These are phyloP conservation scores for Glycine soja DNA, from an alignment of 306 rosid species.

Conservation along the genomic window DNA sequence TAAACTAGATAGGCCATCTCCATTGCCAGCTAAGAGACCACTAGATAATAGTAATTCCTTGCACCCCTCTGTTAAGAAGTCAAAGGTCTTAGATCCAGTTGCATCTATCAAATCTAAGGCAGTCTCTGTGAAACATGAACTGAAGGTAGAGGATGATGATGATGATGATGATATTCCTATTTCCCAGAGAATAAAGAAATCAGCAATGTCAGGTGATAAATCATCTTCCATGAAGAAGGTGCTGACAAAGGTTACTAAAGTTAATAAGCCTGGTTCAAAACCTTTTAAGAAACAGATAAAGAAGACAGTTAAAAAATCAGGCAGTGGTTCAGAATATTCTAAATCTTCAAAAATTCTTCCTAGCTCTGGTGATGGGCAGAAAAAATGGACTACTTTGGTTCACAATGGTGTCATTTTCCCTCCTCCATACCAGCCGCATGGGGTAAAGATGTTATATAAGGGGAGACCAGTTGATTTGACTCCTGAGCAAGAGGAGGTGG, in stretches of 20 bases:
- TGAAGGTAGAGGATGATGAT: slow-evolving; percentile 50
- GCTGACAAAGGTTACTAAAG: slow-evolving; percentile 47
- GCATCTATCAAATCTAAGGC: slow-evolving; percentile 47
- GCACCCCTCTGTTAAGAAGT: slow-evolving; percentile 48
- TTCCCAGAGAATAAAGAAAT: slow-evolving; percentile 47
- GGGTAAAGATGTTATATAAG: slow-evolving; percentile 78
- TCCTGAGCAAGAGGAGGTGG: slow-evolving; percentile 94
- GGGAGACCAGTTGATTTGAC: slow-evolving; percentile 83
- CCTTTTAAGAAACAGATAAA: slow-evolving; percentile 55
- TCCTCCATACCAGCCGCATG: slow-evolving; percentile 82
- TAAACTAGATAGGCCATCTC: slow-evolving; percentile 44
- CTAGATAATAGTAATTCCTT: slow-evolving; percentile 43
- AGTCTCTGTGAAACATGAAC: slow-evolving; percentile 36
- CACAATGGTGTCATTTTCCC: slow-evolving; percentile 99
- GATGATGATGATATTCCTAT: slow-evolving; percentile 57
- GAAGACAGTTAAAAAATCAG: slow-evolving; percentile 48
- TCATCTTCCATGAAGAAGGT: slow-evolving; percentile 47
- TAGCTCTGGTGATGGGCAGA: slow-evolving; percentile 93
- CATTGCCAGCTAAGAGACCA: slow-evolving; percentile 53
- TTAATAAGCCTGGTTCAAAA: slow-evolving; percentile 48
- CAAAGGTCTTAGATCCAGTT: slow-evolving; percentile 48
- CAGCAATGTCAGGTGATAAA: slow-evolving; percentile 37
- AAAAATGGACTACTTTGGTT: slow-evolving; percentile 90
- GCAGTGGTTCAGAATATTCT: slow-evolving; percentile 70
- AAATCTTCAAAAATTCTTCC: slow-evolving; percentile 80